These are phyloP conservation scores for Wickerhamomyces sp. DNA, from an alignment of 1,139 yeast genomes.

Conservation along the genomic window DNA sequence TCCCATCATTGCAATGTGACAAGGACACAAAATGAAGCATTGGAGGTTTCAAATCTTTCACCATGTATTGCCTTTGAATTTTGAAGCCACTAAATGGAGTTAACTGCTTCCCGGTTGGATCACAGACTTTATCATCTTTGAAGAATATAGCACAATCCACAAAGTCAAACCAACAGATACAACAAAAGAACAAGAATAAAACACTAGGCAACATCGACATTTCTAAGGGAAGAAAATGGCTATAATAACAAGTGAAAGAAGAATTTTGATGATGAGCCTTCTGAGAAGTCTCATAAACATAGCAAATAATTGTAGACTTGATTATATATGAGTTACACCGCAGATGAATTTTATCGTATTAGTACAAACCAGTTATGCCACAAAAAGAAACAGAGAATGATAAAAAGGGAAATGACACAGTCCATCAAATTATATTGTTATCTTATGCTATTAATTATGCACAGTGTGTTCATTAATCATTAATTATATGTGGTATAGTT, in stretches of 20 bases:
- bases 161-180: background rate
- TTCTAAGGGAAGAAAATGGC: slow-evolving; percentile 5
- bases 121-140: slow-evolving; percentile 10
- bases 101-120: slow-evolving; percentile 2
- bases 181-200: background rate
- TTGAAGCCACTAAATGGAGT: slow-evolving; percentile 53
- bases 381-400: no score
- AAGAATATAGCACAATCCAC: background rate
- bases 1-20: slow-evolving; percentile 53
- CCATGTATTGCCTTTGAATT: slow-evolving; percentile 46
- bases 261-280: slow-evolving; percentile 2
- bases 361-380: no score
- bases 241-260: slow-evolving; percentile 1
- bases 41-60: slow-evolving; percentile 37
- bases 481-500: no score
- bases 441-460: no score
- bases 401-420: no score
- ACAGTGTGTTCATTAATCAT: no score
- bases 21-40: slow-evolving; percentile 45
- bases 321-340: no score
- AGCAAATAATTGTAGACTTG: slow-evolving; percentile 1
- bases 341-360: no score
- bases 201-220: background rate
- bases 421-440: no score
- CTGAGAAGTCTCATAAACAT: slow-evolving; percentile 8